Base-by-base conservation (phyloP, 2,329 filamentous ascomycete species). In the Fusarium abutilonis region DNA sequence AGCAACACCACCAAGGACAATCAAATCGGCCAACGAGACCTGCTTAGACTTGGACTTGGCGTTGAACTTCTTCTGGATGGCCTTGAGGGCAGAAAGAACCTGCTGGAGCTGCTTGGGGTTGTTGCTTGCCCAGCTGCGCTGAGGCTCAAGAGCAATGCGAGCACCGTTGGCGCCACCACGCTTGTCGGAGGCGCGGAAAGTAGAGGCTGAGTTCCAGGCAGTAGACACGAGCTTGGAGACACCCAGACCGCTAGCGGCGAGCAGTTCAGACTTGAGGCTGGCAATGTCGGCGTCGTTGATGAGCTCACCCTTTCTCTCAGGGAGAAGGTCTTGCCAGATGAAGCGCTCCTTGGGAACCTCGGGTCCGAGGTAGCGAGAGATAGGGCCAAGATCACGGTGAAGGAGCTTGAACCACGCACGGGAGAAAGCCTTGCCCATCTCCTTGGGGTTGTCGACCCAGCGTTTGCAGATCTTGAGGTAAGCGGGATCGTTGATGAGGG, bases 321-420 rank as follows among this genome's bases (percentile, higher is more conserved):
- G 89, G 44, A 93, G 76, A 11, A 88, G 88, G 71, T 93, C 90
- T 72, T 93, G 88, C 90, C 90, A 93, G 69, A 86, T 71, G n/a
- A 89, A 80, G 11, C 81, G 79, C 80, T 93, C 88, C 49, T 81
- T 79, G 43, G 90, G 89, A 15, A 91, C 80, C 76, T 93, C 90
- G 1, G 90, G 90, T 28, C 90, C 90, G 42, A 92, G 71, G 81
- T 90, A 93, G 72, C 88, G 89, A 21, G 82, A 73, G 50, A 85
- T 80, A 39, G 90, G 90, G 14, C 90, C 90, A 78, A 93, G 84
- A 74, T 93, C 90, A 78, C 90, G 89, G 79, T 93, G 90, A 31
- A 90, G 81, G 38, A 93, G 84, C 85, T 93, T 93, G 85, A 91
- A 93, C 90, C 90, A 93, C 13, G 90, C 90, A 45, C 86, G 85